These are phyloP conservation scores for Aspergillus persii DNA, from an alignment of 2,329 filamentous ascomycete genomes.

Conservation along the genomic window DNA sequence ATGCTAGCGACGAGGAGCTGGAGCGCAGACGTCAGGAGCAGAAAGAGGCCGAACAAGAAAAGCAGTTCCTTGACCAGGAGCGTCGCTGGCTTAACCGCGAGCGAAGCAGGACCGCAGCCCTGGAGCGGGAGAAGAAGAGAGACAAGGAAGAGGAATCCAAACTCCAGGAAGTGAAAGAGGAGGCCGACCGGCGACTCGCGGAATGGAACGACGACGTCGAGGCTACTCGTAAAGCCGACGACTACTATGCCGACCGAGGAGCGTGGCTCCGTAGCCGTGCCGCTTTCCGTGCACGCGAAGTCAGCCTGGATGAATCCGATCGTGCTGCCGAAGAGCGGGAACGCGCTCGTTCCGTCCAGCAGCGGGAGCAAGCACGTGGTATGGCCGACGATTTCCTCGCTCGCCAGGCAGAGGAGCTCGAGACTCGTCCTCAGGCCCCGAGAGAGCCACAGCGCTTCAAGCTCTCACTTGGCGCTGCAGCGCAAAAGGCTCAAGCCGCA, in stretches of 20 bases:
- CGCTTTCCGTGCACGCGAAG: conserved; percentile 70
- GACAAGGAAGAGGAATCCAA: conserved; percentile 72
- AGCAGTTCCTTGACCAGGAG: conserved; percentile 79
- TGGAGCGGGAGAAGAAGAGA: conserved; percentile 79
- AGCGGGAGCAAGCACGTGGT: conserved; percentile 74
- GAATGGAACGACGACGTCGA: conserved; percentile 94
- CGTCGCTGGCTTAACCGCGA: conserved; percentile 90
- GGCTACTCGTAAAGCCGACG: conserved; percentile 65
- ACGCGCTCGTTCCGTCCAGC: conserved; percentile 63
- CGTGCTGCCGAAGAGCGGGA: conserved; percentile 76
- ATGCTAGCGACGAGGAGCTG: conserved; percentile 83
- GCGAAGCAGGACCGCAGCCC: conserved; percentile 74
- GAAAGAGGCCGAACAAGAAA: conserved; percentile 72
- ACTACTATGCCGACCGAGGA: conserved; percentile 84
- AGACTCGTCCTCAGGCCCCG: conserved; percentile 42
- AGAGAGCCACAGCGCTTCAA: conserved; percentile 76
- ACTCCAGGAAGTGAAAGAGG: conserved; percentile 61
- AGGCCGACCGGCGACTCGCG: conserved; percentile 68
- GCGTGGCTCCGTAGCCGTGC: conserved; percentile 81
- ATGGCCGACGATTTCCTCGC: conserved; percentile 91
- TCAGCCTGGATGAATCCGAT: conserved; percentile 76
- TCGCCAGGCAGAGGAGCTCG: conserved; percentile 75
- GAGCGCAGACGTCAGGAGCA: conserved; percentile 70
- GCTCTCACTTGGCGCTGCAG: conserved; percentile 83
- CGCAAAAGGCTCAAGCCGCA: conserved; percentile 65